Conservation (phyloP, 1,284 basidiomycete species). For the Boletus sp. region DNA sequence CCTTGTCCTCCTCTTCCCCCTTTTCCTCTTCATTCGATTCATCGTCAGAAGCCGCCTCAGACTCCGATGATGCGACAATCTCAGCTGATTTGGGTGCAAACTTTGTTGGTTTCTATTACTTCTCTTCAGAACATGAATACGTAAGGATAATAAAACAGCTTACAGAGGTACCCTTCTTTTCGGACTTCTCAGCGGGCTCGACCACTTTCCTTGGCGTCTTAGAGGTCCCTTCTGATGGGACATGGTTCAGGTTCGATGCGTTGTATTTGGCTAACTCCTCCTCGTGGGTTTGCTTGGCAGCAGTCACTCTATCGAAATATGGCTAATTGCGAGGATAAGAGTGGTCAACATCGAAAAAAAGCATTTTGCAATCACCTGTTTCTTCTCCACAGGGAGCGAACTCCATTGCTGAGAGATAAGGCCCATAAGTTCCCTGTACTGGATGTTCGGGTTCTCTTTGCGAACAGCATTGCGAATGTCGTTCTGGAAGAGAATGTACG, state of each 20-base stretch:
- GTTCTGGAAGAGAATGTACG: slow-evolving; percentile 96
- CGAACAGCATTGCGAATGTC: slow-evolving; percentile 76
- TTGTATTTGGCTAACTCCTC: slow-evolving; percentile 51
- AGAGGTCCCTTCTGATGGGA: slow-evolving; percentile 35
- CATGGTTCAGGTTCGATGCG: slow-evolving; percentile 43
- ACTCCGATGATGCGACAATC: slow-evolving; percentile 30
- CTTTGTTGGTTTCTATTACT: slow-evolving; percentile 26
- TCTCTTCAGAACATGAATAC: slow-evolving; percentile 14
- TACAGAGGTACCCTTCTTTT: slow-evolving; percentile 24
- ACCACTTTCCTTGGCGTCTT: slow-evolving; percentile 23
- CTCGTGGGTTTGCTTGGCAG: slow-evolving; percentile 47
- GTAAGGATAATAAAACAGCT: slow-evolving; percentile 13
- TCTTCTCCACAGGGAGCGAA: slow-evolving; percentile 61
- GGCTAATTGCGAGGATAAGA: slow-evolving; percentile 21
- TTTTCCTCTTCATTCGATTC: slow-evolving; percentile 20
- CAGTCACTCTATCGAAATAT: slow-evolving; percentile 29
- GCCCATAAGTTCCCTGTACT: slow-evolving; percentile 70
- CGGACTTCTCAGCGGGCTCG: slow-evolving; percentile 18
- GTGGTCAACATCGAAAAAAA: slow-evolving; percentile 3
- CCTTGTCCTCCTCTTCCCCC: slow-evolving; percentile 32
- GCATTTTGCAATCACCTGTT: slow-evolving; percentile 52
- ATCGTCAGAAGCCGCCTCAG: slow-evolving; percentile 24
- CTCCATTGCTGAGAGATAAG: slow-evolving; percentile 78
- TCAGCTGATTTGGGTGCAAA: slow-evolving; percentile 22
- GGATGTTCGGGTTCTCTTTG: slow-evolving; percentile 58